Conservation (phyloP, 1,284 basidiomycete species). For the Trametes sp. region DNA sequence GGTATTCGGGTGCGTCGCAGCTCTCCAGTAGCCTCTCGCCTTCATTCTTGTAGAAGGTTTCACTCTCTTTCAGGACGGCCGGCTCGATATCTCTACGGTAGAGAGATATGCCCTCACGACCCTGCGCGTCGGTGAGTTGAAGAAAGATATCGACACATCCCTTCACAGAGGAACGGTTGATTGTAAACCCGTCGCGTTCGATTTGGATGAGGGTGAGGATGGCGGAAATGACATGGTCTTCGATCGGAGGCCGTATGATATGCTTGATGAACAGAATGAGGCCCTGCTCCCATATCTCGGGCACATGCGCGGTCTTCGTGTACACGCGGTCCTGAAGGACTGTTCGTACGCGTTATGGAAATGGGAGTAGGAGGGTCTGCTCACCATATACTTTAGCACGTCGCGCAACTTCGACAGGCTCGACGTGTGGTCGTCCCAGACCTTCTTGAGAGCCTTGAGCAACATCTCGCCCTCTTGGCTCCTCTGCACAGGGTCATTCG, state of each 20-base stretch:
- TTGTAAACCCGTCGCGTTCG: constrained; percentile 91
- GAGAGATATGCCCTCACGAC: constrained; percentile 60
- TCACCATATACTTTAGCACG: constrained; percentile 95
- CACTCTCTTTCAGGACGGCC: constrained; percentile 80
- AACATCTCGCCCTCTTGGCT: constrained; percentile 86
- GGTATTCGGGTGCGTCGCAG: constrained; percentile 86
- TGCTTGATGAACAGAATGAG: constrained; percentile 86
- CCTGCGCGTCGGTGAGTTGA: constrained; percentile 62
- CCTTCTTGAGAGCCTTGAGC: constrained; percentile 82
- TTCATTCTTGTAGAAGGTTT: constrained; percentile 84
- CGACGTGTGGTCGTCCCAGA: constrained; percentile 95
- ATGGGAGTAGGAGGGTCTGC: constrained; percentile 37
- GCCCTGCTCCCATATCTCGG: constrained; percentile 86
- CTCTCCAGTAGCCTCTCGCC: constrained; percentile 74
- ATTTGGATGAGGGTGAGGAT: constrained; percentile 89
- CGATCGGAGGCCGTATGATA: constrained; percentile 87
- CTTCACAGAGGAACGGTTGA: constrained; percentile 92
- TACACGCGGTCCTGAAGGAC: constrained; percentile 86
- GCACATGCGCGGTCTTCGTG: constrained; percentile 74
- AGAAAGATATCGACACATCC: constrained; percentile 90
- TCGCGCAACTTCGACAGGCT: constrained; percentile 92
- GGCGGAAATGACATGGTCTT: constrained; percentile 82
- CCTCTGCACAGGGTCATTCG: constrained; percentile 64
- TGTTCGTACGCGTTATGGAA: constrained; percentile 9
- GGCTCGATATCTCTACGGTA: constrained; percentile 92